Conservation (phyloP, 2,329 filamentous ascomycete genomes). For the Sclerotiophoma versabilis region DNA sequence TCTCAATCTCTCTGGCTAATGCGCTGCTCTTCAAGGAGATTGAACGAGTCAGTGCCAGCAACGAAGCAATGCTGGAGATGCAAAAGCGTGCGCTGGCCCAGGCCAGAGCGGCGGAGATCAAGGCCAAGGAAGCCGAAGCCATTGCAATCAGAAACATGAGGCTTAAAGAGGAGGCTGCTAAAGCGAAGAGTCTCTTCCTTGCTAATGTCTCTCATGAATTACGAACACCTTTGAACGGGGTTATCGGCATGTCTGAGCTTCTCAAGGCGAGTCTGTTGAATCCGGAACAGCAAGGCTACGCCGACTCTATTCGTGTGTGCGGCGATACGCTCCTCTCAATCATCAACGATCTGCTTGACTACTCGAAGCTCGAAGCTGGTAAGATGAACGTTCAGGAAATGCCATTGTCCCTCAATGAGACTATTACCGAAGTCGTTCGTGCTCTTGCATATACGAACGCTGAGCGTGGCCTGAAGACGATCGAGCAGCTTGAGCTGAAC, state of each 20-base stretch:
- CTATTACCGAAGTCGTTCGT: constrained; percentile 69
- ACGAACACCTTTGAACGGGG: constrained; percentile 61
- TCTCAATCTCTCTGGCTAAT: constrained; percentile 70
- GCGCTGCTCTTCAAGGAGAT: constrained; percentile 71
- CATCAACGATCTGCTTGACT: constrained; percentile 62
- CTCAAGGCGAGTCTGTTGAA: constrained; percentile 65
- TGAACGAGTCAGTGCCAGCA: constrained; percentile 79
- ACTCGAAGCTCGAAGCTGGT: constrained; percentile 60
- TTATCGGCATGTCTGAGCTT: constrained; percentile 66
- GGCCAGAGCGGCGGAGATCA: constrained; percentile 74
- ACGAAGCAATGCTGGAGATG: constrained; percentile 77
- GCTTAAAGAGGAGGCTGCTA: constrained; percentile 81
- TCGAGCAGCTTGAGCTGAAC: constrained; percentile 63
- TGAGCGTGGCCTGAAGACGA: constrained; percentile 65
- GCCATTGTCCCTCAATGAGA: constrained; percentile 61
- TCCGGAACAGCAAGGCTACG: constrained; percentile 67
- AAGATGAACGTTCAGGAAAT: constrained; percentile 68
- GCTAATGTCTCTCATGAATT: constrained; percentile 67
- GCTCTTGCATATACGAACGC: constrained; percentile 69
- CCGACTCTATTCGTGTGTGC: constrained; percentile 70
- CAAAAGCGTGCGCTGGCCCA: constrained; percentile 77
- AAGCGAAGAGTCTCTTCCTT: constrained; percentile 80
- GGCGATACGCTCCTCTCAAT: constrained; percentile 62
- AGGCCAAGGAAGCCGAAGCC: constrained; percentile 78
- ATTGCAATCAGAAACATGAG: constrained; percentile 81